Percentiles rank a stretch among this genome's conserved stretches.
Evolutionary conservation across 129 eudicot genomes (phyloP).

Genomic region (sunflower (Helianthus annuus)): HanXRQr2.0-SUNRISE NC_035436.2:201318071-201318570

Average conservation of each 20-base stretch:
- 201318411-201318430: constrained; percentile 59
- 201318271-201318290: constrained; percentile 6
- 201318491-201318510: constrained; percentile 39
- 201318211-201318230: constrained; percentile 22
- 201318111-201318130: no score
- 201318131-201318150: no score
- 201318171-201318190: no score
- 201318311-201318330: not conserved
- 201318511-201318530: constrained; percentile 43
- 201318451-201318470: constrained; percentile 57
- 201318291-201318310: constrained; percentile 18
- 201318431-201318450: constrained; percentile 42
- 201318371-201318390: not conserved
- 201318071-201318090: constrained; percentile 1
- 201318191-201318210: not conserved
- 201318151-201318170: no score
- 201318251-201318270: constrained; percentile 18
- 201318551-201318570: constrained; percentile 50
- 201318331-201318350: constrained; percentile 1
- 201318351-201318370: not conserved
- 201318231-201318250: constrained; percentile 15
- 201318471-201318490: constrained; percentile 38
- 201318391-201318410: not conserved
- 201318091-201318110: no score
- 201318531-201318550: constrained; percentile 53